Percentiles rank a stretch among this genome's conserved stretches.
These are phyloP conservation scores for Euphrasia arctica DNA, from an alignment of 305 asterid species.

Conservation along the genomic window DNA sequence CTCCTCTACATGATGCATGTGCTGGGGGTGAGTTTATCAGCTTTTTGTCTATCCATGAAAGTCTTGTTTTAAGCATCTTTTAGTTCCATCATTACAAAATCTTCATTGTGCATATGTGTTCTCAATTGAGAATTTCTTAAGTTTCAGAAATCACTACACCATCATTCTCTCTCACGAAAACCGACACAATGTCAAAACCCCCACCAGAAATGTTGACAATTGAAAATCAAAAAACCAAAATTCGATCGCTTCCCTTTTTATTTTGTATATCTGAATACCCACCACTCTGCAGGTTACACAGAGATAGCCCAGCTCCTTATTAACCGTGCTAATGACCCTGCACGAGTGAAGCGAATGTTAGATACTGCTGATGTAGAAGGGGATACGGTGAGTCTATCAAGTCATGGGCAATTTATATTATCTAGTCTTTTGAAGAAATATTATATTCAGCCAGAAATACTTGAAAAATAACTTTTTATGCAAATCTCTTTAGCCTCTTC, in stretches of 20 bases:
- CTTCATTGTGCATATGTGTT: neutral
- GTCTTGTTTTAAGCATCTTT: neutral
- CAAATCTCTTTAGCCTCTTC: slow-evolving; percentile 55
- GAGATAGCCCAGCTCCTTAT: slow-evolving; percentile 59
- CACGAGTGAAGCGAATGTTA: slow-evolving; percentile 50
- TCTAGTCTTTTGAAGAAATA: slow-evolving; percentile 6
- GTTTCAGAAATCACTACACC: neutral
- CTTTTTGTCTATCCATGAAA: neutral
- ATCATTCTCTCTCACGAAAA: neutral
- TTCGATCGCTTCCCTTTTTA: neutral
- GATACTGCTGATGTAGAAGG: slow-evolving; percentile 64
- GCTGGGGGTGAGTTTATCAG: slow-evolving; percentile 58
- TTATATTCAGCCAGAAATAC: neutral
- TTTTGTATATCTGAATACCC: slow-evolving; percentile 6
- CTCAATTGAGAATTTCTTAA: neutral
- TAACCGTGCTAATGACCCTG: slow-evolving; percentile 42
- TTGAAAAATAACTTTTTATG: slow-evolving; percentile 8
- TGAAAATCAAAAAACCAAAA: neutral
- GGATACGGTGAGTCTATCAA: slow-evolving; percentile 52
- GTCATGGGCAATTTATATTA: neutral
- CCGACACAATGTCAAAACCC: neutral
- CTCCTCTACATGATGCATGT: slow-evolving; percentile 86
- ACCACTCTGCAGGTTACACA: slow-evolving; percentile 47
- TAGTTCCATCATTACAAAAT: neutral
- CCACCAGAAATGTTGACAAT: neutral